Percentiles rank a stretch among this genome's conserved stretches.
Evolutionary conservation across 306 rosid genomes (phyloP).

Genomic region (Acacia confusa): DNA sequence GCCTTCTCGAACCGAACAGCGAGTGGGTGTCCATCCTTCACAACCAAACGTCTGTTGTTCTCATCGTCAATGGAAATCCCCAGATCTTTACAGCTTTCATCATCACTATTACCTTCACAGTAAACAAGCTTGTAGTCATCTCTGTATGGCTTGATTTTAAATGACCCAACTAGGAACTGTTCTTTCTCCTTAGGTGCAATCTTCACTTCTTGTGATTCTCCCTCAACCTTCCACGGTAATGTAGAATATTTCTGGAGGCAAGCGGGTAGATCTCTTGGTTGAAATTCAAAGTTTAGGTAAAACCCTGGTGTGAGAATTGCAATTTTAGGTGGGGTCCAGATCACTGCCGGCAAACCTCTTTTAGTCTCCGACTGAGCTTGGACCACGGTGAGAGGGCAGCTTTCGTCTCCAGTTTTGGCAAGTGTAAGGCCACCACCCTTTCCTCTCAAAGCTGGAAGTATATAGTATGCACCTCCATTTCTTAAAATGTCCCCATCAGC

Average conservation of each 20-base stretch:
- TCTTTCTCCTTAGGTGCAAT: neutral
- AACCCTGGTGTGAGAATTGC: neutral
- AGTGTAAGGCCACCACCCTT: neutral
- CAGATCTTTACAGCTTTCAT: neutral
- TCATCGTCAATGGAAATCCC: neutral
- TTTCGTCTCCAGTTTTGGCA: neutral
- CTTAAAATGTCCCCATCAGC: neutral
- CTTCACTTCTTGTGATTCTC: neutral
- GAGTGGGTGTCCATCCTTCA: neutral
- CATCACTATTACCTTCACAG: neutral
- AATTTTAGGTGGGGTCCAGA: neutral
- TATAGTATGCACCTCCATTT: neutral
- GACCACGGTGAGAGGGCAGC: neutral
- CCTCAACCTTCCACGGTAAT: neutral
- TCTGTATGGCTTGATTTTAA: neutral
- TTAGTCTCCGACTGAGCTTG: neutral
- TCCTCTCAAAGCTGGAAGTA: neutral
- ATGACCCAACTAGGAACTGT: neutral
- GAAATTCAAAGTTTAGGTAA: neutral
- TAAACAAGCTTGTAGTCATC: neutral
- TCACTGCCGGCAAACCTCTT: neutral
- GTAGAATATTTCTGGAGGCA: neutral
- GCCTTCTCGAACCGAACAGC: neutral
- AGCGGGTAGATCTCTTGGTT: neutral
- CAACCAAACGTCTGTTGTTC: neutral